Evolutionary conservation across 768 basidiomycete genomes (phyloP).

Genomic region (Termitomyces sp.): DNA sequence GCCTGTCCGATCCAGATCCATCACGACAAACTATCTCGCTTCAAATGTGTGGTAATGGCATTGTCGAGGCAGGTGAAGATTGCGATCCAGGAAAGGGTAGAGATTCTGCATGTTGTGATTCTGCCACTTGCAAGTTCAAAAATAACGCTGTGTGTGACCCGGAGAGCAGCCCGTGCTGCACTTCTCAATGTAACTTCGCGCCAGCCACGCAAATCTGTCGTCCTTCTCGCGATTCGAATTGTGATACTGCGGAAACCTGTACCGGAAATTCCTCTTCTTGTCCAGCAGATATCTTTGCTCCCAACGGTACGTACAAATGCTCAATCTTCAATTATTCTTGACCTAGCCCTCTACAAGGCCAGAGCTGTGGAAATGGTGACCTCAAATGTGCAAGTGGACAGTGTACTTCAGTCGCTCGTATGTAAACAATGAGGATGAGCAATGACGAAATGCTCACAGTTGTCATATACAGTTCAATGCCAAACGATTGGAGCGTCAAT

Average conservation of each 20-base stretch:
- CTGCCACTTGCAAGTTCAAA: constrained; percentile 69
- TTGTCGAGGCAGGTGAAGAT: constrained; percentile 78
- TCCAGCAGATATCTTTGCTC: constrained; percentile 54
- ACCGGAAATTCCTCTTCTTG: constrained; percentile 71
- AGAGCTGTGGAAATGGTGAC: constrained; percentile 57
- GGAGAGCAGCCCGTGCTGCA: constrained; percentile 71
- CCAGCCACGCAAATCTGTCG: constrained; percentile 66
- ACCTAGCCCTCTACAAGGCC: constrained; percentile 32
- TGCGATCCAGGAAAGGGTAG: constrained; percentile 74
- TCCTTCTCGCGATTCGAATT: constrained; percentile 55
- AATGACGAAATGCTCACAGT: not conserved
- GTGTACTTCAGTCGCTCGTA: constrained; percentile 71
- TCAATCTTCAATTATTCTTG: not conserved
- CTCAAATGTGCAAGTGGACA: constrained; percentile 72
- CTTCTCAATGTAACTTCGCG: constrained; percentile 61
- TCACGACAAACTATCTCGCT: constrained; percentile 47
- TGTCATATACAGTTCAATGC: constrained; percentile 56
- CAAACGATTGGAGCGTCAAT: constrained; percentile 4
- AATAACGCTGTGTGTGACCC: constrained; percentile 76
- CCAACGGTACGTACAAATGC: constrained; percentile 50
- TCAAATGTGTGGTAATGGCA: constrained; percentile 80
- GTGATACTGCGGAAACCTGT: constrained; percentile 72
- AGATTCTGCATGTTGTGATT: constrained; percentile 68
- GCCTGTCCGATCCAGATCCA: constrained; percentile 57
- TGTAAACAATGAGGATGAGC: constrained; percentile 22